Evolutionary conservation across 2,329 filamentous ascomycete species (phyloP), one percentile per base, ranked within the genome.

Genomic region (Dactylellina leptospora): DNA sequence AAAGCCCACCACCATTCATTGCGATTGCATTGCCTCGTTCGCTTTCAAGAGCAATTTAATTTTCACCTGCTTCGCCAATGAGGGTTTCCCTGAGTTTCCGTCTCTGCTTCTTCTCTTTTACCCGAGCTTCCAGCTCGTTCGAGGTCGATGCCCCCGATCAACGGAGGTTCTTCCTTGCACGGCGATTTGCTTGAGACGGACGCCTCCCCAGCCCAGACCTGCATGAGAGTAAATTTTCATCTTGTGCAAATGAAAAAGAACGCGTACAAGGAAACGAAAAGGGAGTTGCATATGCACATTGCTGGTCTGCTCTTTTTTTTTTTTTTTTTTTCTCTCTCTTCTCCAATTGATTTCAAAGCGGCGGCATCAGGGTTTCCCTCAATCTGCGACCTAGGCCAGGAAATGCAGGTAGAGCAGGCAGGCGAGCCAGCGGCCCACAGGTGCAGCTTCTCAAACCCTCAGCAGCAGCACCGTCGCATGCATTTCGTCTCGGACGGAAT

Each of bases 401-500:
- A 51, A 66, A 66, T 66, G 61, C 61, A 66, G 11, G 59, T 54
- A 40, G 36, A 54, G 18, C 58, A 62, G 60, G 51, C 60, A 56
- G 64, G 64, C 56, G 64, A 62, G 22, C 62, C 36, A 50, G 44
- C 36, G 54, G 64, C 50, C 66, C 66, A 71, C 66, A 61, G 27
- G 56, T 70, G 66, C 66, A 71, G 66, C 33, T 71, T 61, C 51
- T 71, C 64, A 70, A 62, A 70, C 64, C 28, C 33, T 70, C 36
- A 62, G 44, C 56, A 61, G 56, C 6, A 23, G 16, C 53, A 38
- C 42, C 40, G 30, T 56, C 40, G 27, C 55, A 51, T 71, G 64
- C 64, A 70, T 51, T 71, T 71, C 66, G 44, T 71, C 66, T 71
- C 51, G 66, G 58, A 71, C 66, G 51, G 64, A 51, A 62, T 62